Evolutionary conservation across 1,284 basidiomycete species (phyloP).

Genomic region (Boletus semigastroideus): DNA sequence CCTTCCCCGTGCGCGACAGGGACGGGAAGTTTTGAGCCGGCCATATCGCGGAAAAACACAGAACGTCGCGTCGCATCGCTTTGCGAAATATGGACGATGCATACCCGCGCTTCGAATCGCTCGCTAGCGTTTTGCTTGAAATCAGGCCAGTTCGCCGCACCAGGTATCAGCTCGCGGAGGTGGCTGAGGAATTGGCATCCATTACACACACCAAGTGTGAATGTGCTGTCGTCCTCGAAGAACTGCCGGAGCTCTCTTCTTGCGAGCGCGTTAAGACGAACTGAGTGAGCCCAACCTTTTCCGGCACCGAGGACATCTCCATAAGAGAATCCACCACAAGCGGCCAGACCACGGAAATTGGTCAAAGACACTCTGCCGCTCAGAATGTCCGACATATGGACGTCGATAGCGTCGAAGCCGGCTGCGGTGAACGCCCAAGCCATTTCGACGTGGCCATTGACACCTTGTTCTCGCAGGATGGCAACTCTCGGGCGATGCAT

Average conservation of each 20-base stretch:
- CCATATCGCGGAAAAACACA: conserved; percentile 90
- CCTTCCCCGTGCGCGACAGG: conserved; percentile 98
- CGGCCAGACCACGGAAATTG: conserved; percentile 85
- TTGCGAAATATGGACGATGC: conserved; percentile 76
- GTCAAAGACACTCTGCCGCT: conserved; percentile 62
- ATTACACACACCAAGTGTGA: conserved; percentile 95
- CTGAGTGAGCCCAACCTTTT: conserved; percentile 96
- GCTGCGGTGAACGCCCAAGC: conserved; percentile 94
- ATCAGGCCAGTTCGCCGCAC: conserved; percentile 82
- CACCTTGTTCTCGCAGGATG: conserved; percentile 96
- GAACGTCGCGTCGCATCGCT: conserved; percentile 55
- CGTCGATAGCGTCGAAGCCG: conserved; percentile 93
- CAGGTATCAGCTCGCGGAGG: conserved; percentile 85
- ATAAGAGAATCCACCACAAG: conserved; percentile 98
- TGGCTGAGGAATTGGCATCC: conserved; percentile 97
- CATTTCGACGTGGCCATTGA: conserved; percentile 99
- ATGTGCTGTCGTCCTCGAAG: conserved; percentile 80
- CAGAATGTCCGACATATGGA: conserved; percentile 98
- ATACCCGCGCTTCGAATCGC: conserved; percentile 88
- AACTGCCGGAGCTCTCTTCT: conserved; percentile 78
- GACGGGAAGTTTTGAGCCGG: conserved; percentile 83
- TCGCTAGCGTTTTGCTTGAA: conserved; percentile 91
- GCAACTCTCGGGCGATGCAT: conserved; percentile 82
- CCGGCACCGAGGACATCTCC: conserved; percentile 98
- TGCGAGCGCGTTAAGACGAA: conserved; percentile 77